Conservation (phyloP, 2,329 filamentous ascomycete species). For the Aspergillus niger region DNA sequence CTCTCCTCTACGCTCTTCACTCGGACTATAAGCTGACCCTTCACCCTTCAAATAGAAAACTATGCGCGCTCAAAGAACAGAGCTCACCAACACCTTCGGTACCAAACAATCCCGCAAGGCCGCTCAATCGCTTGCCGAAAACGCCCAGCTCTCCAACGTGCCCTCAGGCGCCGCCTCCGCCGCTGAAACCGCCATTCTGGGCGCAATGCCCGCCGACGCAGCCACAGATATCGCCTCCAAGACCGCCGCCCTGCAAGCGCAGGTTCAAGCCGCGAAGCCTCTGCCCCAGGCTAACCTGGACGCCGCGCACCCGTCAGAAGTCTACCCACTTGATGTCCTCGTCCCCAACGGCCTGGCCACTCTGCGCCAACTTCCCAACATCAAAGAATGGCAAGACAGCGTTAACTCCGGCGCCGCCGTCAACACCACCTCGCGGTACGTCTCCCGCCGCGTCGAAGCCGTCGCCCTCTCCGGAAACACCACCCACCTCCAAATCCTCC, state of each 20-base stretch:
- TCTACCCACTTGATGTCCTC: slow-evolving; percentile 48
- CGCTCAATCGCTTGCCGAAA: slow-evolving; percentile 50
- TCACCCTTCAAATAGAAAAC: slow-evolving; percentile 30
- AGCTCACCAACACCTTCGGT: slow-evolving; percentile 53
- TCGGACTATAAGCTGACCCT: not conserved
- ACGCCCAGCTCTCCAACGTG: slow-evolving; percentile 48
- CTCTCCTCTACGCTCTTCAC: not conserved
- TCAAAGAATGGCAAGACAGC: slow-evolving; percentile 47
- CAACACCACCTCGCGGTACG: slow-evolving; percentile 46
- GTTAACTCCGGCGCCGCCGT: slow-evolving; percentile 39
- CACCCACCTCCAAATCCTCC: slow-evolving; percentile 47
- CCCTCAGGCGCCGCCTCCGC: slow-evolving; percentile 39
- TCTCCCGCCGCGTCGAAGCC: slow-evolving; percentile 45
- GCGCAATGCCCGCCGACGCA: slow-evolving; percentile 42
- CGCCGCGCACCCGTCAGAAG: slow-evolving; percentile 47
- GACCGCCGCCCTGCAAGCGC: slow-evolving; percentile 39
- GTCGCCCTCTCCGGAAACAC: slow-evolving; percentile 43
- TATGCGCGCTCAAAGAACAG: slow-evolving; percentile 42
- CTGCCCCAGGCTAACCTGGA: slow-evolving; percentile 46
- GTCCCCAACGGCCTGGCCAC: slow-evolving; percentile 46
- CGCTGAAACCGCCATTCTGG: slow-evolving; percentile 47
- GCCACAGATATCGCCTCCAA: slow-evolving; percentile 36
- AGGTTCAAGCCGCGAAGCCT: slow-evolving; percentile 50
- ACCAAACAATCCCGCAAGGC: slow-evolving; percentile 54
- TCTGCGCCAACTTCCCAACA: slow-evolving; percentile 43